Conservation (phyloP, 139 green algal genomes). For the Volvox africanus region DNA sequence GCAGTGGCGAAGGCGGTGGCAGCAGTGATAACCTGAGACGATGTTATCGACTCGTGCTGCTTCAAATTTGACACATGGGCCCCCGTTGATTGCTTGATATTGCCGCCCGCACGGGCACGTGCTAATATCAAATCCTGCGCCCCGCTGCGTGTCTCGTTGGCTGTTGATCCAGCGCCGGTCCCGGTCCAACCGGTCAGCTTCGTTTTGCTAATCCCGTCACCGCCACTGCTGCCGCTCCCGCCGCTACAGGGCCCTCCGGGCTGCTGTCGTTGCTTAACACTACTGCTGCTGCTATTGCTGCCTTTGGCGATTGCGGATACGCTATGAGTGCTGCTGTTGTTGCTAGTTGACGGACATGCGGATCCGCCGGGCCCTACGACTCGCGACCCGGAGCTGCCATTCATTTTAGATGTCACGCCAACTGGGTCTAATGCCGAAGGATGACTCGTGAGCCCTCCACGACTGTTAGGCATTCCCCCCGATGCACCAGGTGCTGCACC, state of each 20-base stretch:
- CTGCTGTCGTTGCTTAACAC: neutral
- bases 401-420: neutral
- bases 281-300: slow-evolving; percentile 10
- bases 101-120: too few relatives aligned
- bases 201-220: neutral
- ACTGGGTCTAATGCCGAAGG: neutral
- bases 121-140: neutral
- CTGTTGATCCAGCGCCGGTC: neutral
- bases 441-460: neutral
- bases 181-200: neutral
- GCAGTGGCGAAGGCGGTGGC: neutral
- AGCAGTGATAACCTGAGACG: too few relatives aligned
- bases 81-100: too few relatives aligned
- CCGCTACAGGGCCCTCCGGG: neutral
- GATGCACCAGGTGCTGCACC: neutral
- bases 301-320: neutral
- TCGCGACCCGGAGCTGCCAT: neutral
- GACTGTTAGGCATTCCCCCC: neutral
- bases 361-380: neutral
- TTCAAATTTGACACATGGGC: too few relatives aligned
- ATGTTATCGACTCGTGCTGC: too few relatives aligned
- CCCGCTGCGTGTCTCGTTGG: neutral
- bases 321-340: neutral
- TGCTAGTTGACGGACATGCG: neutral
- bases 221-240: too few relatives aligned